A percentile compares a stretch with the other conserved stretches of the same genome.
These are phyloP conservation scores for Paecilomyces niveus DNA, from an alignment of 2,329 filamentous ascomycete genomes.

Conservation along the genomic window DNA sequence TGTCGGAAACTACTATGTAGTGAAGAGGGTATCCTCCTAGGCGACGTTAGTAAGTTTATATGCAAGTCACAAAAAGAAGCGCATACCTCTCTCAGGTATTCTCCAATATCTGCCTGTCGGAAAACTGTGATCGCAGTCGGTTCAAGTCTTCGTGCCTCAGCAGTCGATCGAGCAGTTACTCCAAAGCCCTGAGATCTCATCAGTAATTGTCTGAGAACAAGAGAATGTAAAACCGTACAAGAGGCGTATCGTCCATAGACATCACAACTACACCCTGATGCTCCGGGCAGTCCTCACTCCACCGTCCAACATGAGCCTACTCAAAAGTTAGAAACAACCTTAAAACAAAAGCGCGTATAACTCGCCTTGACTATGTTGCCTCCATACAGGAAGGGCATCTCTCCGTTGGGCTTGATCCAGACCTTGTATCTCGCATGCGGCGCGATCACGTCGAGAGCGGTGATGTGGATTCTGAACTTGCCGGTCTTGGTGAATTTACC, in stretches of 20 bases:
- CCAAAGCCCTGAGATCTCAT: conserved; percentile 65
- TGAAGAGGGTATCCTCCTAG: conserved; percentile 56
- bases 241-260: conserved; percentile 82
- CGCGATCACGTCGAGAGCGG: conserved; percentile 76
- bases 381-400: conserved; percentile 96
- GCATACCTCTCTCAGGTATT: conserved; percentile 74
- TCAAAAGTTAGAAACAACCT: no score
- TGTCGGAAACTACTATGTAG: conserved; percentile 36
- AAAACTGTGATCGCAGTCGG: conserved; percentile 87
- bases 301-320: conserved; percentile 72
- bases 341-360: no score
- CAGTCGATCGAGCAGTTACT: conserved; percentile 78
- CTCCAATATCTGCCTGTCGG: conserved; percentile 86
- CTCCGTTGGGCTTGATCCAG: conserved; percentile 92
- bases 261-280: conserved; percentile 87
- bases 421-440: conserved; percentile 93
- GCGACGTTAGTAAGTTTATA: conserved; percentile 3
- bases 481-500: conserved; percentile 96
- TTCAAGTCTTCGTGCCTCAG: conserved; percentile 75
- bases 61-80: not conserved
- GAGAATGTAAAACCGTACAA: conserved; percentile 33
- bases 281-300: conserved; percentile 87
- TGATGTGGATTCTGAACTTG: conserved; percentile 92
- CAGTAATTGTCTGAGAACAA: not conserved
- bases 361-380: conserved; percentile 82